phyloP scores from a whole-genome alignment of 2,329 filamentous ascomycete genomes.

The Alternaria triticina region DNA sequence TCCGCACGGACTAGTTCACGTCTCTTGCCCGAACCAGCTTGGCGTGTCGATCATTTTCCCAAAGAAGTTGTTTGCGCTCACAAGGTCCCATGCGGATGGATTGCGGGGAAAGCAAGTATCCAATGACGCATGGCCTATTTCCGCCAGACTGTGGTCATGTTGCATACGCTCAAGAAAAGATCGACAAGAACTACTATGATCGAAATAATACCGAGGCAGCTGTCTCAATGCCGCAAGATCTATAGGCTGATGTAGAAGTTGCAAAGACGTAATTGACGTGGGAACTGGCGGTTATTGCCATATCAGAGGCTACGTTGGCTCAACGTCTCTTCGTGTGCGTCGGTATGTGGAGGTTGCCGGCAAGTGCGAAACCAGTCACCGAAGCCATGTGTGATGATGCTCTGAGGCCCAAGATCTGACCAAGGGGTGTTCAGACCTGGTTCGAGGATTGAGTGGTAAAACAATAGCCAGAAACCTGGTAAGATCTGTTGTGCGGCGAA shows the following conservation, averaged over 20 bases:
- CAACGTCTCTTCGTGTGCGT: neutral
- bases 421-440: neutral
- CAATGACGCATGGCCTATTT: slow-evolving; percentile 1
- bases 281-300: neutral
- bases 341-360: neutral
- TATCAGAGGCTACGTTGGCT: neutral
- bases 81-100: neutral
- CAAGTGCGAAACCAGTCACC: neutral
- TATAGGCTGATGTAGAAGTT: neutral
- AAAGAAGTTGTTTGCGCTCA: neutral
- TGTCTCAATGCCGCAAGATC: neutral
- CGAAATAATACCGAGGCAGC: neutral
- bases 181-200: neutral
- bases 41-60: neutral
- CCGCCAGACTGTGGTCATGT: neutral
- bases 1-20: slow-evolving; percentile 2
- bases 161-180: slow-evolving; percentile 1
- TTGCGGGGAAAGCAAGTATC: neutral
- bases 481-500: neutral
- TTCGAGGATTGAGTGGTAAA: neutral
- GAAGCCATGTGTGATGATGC: neutral
- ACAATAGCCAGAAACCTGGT: neutral
- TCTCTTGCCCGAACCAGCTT: neutral
- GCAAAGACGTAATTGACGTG: neutral
- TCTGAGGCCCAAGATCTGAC: neutral